These are phyloP conservation scores for Podosphaera fusca DNA, from an alignment of 2,329 filamentous ascomycete genomes.

Conservation along the genomic window DNA sequence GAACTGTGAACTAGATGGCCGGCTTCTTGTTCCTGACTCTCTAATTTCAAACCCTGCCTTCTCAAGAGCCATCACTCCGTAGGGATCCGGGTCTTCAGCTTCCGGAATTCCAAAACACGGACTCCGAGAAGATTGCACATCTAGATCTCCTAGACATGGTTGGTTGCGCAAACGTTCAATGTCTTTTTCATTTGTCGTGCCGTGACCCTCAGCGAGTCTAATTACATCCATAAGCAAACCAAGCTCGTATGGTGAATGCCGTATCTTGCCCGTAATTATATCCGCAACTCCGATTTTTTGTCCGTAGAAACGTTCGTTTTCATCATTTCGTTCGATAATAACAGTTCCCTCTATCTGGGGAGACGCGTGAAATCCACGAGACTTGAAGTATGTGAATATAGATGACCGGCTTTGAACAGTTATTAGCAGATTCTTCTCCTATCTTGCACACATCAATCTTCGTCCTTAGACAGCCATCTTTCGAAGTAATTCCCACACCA, in stretches of 20 bases:
- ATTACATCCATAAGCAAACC: conserved; percentile 42
- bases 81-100: conserved; percentile 69
- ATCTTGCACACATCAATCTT: not conserved
- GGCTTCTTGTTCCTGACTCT: conserved; percentile 57
- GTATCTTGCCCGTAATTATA: conserved; percentile 24
- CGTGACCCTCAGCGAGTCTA: conserved; percentile 67
- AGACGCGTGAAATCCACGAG: conserved; percentile 67
- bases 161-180: conserved; percentile 39
- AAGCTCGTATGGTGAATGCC: conserved; percentile 17
- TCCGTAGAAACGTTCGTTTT: conserved; percentile 71
- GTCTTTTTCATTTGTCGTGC: conserved; percentile 44
- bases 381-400: conserved; percentile 73
- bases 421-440: not conserved
- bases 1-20: conserved; percentile 59
- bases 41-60: conserved; percentile 73
- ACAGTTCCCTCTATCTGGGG: conserved; percentile 73
- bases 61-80: conserved; percentile 74
- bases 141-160: conserved; percentile 55
- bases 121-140: conserved; percentile 22
- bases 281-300: conserved; percentile 36
- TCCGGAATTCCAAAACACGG: conserved; percentile 56
- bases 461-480: not conserved
- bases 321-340: conserved; percentile 64
- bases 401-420: conserved; percentile 14
- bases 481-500: not conserved